phyloP scores from a whole-genome alignment of 805 yeast genomes.

The Danielozyma ontarioensis region DNA sequence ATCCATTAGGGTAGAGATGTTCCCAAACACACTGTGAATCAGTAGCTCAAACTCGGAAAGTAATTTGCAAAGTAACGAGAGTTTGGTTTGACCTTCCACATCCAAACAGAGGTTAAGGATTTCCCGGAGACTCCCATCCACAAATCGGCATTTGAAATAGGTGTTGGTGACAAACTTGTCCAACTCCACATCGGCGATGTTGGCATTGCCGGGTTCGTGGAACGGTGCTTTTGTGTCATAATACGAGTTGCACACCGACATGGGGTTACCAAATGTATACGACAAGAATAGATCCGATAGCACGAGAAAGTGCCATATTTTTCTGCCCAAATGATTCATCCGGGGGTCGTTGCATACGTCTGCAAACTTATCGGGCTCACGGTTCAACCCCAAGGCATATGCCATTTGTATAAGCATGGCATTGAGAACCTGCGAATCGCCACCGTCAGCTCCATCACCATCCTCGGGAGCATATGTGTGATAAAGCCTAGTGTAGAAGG shows the following conservation, averaged over 20 bases:
- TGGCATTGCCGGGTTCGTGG: constrained; percentile 11
- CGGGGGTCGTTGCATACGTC: constrained; percentile 12
- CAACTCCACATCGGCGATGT: constrained; percentile 5
- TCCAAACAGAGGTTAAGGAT: constrained; percentile 6
- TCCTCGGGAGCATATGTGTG: constrained; percentile 36
- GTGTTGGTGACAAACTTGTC: constrained; percentile 8
- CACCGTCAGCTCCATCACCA: constrained; percentile 39
- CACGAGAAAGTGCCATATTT: constrained; percentile 18
- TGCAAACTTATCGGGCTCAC: constrained; percentile 52
- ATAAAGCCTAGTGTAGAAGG: constrained; percentile 23
- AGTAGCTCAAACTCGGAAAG: constrained; percentile 4
- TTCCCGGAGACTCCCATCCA: constrained; percentile 3
- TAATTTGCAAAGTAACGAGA: constrained; percentile 8
- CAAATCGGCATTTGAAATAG: constrained; percentile 4
- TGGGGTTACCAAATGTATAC: constrained; percentile 10
- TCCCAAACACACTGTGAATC: neutral
- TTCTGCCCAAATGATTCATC: constrained; percentile 16
- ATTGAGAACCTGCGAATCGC: constrained; percentile 24
- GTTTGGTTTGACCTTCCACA: constrained; percentile 3
- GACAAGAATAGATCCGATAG: constrained; percentile 8
- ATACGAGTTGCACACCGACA: constrained; percentile 4
- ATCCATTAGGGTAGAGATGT: neutral
- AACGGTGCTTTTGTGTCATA: constrained; percentile 10
- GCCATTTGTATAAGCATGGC: constrained; percentile 61
- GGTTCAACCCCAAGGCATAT: constrained; percentile 57